These are phyloP conservation scores for Colletotrichum sojae DNA, from an alignment of 2,329 filamentous ascomycete species.

Conservation along the genomic window DNA sequence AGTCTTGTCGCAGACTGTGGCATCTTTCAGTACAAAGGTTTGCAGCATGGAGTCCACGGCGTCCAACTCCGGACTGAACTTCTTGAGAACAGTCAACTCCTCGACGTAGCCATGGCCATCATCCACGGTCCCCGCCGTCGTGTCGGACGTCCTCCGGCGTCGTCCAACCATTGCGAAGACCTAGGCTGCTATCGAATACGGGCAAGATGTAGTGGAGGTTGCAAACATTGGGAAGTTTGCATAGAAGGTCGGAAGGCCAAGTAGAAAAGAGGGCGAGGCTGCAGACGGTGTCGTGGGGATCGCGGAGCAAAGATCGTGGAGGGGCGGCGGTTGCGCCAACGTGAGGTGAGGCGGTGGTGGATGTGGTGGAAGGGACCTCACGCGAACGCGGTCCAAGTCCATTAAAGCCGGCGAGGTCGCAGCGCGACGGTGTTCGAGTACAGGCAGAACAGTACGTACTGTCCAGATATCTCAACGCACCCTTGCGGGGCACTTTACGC, in stretches of 20 bases:
- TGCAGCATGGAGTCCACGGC: conserved; percentile 25
- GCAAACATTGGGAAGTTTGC: neutral
- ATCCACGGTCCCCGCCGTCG: conserved; percentile 61
- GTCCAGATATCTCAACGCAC: neutral
- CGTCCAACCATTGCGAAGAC: conserved; percentile 53
- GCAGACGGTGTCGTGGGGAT: neutral
- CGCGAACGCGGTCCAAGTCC: conserved; percentile 32
- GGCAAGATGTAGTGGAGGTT: too few species aligned
- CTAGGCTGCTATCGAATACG: neutral
- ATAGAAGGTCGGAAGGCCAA: too few species aligned
- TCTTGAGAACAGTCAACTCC: conserved; percentile 55
- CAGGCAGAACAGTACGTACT: neutral
- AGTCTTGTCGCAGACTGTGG: conserved; percentile 69
- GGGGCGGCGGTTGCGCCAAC: conserved; percentile 23
- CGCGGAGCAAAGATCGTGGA: conserved; percentile 1
- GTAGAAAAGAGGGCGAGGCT: neutral
- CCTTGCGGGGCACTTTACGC: conserved; percentile 30
- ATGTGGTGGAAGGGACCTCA: conserved; percentile 10
- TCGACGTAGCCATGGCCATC: conserved; percentile 48
- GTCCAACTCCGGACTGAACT: conserved; percentile 9
- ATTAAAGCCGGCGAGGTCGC: conserved; percentile 28
- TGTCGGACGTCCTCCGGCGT: conserved; percentile 59
- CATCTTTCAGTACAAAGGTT: conserved; percentile 55
- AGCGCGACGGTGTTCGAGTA: neutral
- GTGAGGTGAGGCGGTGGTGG: neutral